Conservation (phyloP, 768 basidiomycete genomes). For the Auricularia cornea region DNA sequence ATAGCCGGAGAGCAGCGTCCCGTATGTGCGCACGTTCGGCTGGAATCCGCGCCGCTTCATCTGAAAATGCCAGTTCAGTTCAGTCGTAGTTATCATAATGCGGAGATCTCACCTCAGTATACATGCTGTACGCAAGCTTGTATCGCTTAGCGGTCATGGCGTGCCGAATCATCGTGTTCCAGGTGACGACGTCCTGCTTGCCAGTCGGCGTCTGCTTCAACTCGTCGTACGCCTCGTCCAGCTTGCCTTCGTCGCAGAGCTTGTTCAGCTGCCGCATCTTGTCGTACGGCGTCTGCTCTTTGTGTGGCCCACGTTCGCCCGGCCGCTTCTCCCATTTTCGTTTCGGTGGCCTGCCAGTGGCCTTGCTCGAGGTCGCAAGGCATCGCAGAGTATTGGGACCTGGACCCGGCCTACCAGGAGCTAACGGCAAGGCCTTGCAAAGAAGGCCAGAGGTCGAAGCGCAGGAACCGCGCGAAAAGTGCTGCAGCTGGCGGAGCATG, state of each 20-base stretch:
- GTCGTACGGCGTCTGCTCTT: too few relatives aligned
- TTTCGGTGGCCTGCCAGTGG: too few relatives aligned
- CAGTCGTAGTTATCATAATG: slow-evolving; percentile 1
- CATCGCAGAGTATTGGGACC: too few relatives aligned
- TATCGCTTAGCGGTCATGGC: slow-evolving; percentile 48
- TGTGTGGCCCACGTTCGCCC: too few relatives aligned
- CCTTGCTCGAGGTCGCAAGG: too few relatives aligned
- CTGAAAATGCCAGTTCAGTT: slow-evolving; percentile 30
- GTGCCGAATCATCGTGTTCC: slow-evolving; percentile 72
- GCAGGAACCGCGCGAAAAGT: too few relatives aligned
- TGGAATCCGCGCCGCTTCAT: slow-evolving; percentile 79
- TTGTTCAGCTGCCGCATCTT: slow-evolving; percentile 14
- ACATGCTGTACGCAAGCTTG: slow-evolving; percentile 56
- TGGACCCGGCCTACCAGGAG: too few relatives aligned
- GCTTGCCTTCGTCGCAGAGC: slow-evolving; percentile 43
- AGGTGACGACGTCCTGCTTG: slow-evolving; percentile 65
- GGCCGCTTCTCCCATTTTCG: too few relatives aligned
- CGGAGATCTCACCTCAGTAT: slow-evolving; percentile 48
- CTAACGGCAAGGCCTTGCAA: too few relatives aligned
- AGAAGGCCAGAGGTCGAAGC: too few relatives aligned
- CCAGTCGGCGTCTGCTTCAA: slow-evolving; percentile 64
- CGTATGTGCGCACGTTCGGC: slow-evolving; percentile 59
- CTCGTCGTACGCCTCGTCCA: slow-evolving; percentile 56
- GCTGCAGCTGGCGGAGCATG: too few relatives aligned
- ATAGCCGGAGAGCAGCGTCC: slow-evolving; percentile 60